phyloP scores from a whole-genome alignment of 75 land plant species.

The Pinus tabuliformis region DNA sequence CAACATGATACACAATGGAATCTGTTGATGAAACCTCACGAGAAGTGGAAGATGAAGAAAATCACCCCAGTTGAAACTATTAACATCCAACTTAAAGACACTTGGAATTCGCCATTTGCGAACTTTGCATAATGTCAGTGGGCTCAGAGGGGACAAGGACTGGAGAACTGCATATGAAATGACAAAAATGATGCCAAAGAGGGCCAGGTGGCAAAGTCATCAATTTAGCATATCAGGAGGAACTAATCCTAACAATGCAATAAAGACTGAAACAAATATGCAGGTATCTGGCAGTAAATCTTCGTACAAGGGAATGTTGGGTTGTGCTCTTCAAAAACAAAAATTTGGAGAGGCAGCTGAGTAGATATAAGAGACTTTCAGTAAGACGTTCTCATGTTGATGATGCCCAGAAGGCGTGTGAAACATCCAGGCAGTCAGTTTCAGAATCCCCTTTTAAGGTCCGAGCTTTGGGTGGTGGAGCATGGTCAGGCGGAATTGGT shows the following conservation, averaged over 20 bases:
- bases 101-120: constrained; percentile 7
- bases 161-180: neutral
- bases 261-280: neutral
- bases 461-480: constrained; percentile 8
- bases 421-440: constrained; percentile 1
- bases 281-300: neutral
- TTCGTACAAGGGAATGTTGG: neutral
- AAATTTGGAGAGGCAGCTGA: neutral
- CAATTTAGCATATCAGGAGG: neutral
- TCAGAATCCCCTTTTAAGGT: constrained; percentile 7
- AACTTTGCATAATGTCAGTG: constrained; percentile 2
- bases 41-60: neutral
- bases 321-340: neutral
- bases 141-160: constrained; percentile 6
- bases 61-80: neutral
- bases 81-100: constrained; percentile 5
- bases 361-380: neutral
- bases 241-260: neutral
- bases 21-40: neutral
- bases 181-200: constrained; percentile 2
- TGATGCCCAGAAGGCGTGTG: neutral
- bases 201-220: neutral
- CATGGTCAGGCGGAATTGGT: neutral
- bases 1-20: constrained; percentile 3
- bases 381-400: neutral